Evolutionary conservation across 331 rosid genomes (phyloP), one percentile per base, ranked within the genome.

Genomic region (Quercus phellos): DNA sequence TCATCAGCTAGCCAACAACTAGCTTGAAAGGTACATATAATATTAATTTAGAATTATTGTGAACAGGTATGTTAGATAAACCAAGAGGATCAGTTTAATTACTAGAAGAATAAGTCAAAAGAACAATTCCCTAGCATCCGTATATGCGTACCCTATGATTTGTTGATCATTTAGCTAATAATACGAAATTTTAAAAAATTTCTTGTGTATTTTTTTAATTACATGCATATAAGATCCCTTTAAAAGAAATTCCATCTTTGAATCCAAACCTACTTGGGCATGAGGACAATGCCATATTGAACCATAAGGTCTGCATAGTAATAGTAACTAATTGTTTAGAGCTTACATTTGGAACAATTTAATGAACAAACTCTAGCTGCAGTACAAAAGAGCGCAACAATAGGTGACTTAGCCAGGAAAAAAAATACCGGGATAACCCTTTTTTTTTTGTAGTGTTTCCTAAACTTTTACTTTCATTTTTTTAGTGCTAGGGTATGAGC

Each of bases 21-120:
- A 77, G 27, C 80, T 53, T 55, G 69, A 68, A 68, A 54, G 56
- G 30, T 55, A 68, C 74, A 68, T n/a, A 12, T 38, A 38, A 38
- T 38, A 51, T 64, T 24, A 76, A 26, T 10, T 64, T 66, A 27
- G 13, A 51, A 32, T 18, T 67, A 66, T 55, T 22, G 75, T 21
- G 68, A 55, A 70, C 51, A 35, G 75, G 34, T 42, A 18, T 34
- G n/a, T 77, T 67, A 68, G 74, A 68, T 68, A 53, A 67, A 35
- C 68, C 34, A 68, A 68, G 32, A 30, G 21, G 55, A 29, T 67
- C 12, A 38, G 46, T 38, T 38, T 38, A 38, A 19, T 76, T 77
- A 19, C 42, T 19, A 2, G 54, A 76, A 66, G 53, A 76, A 51
- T 51, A 18, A 61, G 68, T 61, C 68, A n/a, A 8, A 70, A 71